A percentile compares a stretch with the other conserved stretches of the same genome.
Evolutionary conservation across 345 rosid genomes (phyloP).

Genomic region (Psidium friedrichsthalianum): DNA sequence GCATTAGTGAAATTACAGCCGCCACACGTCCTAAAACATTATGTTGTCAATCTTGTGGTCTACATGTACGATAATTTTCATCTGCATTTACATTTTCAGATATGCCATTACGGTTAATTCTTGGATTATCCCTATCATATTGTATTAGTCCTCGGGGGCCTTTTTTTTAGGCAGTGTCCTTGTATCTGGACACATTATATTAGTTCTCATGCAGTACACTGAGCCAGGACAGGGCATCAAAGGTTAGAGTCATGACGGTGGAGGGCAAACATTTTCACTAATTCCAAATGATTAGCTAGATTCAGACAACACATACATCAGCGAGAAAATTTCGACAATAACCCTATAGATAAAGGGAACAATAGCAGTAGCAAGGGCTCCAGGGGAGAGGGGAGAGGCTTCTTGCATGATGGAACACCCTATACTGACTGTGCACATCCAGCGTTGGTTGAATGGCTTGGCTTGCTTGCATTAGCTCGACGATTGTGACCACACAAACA

Average conservation of each 20-base stretch:
- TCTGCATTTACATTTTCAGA: neutral
- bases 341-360: neutral
- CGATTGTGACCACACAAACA: conserved; percentile 18
- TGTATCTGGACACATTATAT: neutral
- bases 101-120: neutral
- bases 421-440: conserved; percentile 7
- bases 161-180: neutral
- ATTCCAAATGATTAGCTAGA: neutral
- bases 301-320: neutral
- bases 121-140: neutral
- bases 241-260: neutral
- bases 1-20: neutral
- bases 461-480: conserved; percentile 21
- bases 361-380: neutral
- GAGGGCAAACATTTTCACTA: neutral
- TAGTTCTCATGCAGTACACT: neutral
- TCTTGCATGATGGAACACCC: neutral
- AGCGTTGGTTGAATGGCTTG: conserved; percentile 25
- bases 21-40: neutral
- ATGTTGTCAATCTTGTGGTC: neutral
- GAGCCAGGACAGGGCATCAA: neutral
- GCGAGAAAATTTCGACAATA: neutral
- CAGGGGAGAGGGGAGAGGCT: neutral
- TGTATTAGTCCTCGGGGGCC: neutral
- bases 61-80: neutral